A percentile compares a stretch with the other conserved stretches of the same genome.
These are phyloP conservation scores for Alternaria hordeiaustralica DNA, from an alignment of 2,329 filamentous ascomycete species.

Conservation along the genomic window DNA sequence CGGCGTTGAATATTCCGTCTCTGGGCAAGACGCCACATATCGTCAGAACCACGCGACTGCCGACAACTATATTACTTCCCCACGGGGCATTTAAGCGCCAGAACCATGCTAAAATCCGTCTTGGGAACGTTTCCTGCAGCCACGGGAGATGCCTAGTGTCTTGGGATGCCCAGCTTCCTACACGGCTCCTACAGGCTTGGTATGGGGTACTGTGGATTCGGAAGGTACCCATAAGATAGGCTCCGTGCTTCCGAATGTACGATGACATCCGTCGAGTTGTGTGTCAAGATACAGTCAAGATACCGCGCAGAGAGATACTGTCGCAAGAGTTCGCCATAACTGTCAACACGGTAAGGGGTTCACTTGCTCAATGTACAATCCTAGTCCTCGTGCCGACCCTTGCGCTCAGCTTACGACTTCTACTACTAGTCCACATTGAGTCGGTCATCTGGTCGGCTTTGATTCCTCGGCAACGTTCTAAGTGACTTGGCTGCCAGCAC, in stretches of 20 bases:
- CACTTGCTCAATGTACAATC: not conserved
- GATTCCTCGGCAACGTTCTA: not conserved
- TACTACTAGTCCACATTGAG: not conserved
- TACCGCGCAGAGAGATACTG: not conserved
- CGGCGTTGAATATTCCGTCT: not conserved
- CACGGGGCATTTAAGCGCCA: not conserved
- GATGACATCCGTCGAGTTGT: not conserved
- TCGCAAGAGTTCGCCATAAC: not conserved
- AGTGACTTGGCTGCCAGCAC: conserved; percentile 1
- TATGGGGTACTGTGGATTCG: not conserved
- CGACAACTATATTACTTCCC: not conserved
- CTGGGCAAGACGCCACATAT: not conserved
- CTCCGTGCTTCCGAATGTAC: not conserved
- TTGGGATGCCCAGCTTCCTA: not conserved
- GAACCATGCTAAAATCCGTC: not conserved
- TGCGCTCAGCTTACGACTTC: not conserved
- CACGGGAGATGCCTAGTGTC: not conserved
- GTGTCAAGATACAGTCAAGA: not conserved
- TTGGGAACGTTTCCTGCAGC: not conserved
- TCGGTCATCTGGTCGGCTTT: not conserved
- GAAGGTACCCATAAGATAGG: not conserved
- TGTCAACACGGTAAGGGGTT: not conserved
- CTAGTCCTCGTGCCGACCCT: not conserved
- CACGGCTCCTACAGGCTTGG: not conserved
- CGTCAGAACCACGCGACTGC: not conserved